A percentile compares a stretch with the other conserved stretches of the same genome.
Conservation (phyloP, 2,329 filamentous ascomycete genomes). For the Boeremia exigua region DNA sequence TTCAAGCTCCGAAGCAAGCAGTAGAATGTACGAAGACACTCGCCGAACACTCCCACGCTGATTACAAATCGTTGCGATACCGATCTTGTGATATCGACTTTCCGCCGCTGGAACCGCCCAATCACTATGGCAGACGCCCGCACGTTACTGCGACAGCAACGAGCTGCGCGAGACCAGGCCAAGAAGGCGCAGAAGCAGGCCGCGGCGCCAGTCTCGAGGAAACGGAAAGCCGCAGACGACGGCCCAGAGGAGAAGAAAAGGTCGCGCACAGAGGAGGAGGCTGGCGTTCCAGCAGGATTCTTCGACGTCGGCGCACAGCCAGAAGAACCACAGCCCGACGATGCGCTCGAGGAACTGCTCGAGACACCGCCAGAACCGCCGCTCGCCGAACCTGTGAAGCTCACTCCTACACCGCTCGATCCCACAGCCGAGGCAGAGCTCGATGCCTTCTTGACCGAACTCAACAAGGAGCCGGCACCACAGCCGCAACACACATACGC, state of each 20-base stretch:
- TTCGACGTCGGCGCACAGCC: conserved; percentile 37
- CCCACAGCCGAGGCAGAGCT: conserved; percentile 50
- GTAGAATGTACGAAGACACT: background rate
- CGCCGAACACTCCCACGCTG: background rate
- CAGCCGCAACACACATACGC: conserved; percentile 72
- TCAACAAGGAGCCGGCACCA: conserved; percentile 79
- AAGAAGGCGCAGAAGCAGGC: conserved; percentile 39
- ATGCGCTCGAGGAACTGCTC: background rate
- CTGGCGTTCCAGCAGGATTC: conserved; percentile 44
- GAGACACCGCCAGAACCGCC: conserved; percentile 7
- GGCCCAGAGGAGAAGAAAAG: conserved; percentile 40
- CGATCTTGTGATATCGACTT: no score
- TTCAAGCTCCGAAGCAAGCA: background rate
- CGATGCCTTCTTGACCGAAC: conserved; percentile 60
- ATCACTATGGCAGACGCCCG: conserved; percentile 47
- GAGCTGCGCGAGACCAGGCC: conserved; percentile 45
- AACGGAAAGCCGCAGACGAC: conserved; percentile 45
- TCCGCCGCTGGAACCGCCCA: background rate
- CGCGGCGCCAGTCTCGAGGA: conserved; percentile 39
- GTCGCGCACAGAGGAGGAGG: conserved; percentile 40
- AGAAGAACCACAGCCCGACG: conserved; percentile 12
- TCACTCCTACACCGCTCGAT: conserved; percentile 20
- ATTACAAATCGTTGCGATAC: background rate
- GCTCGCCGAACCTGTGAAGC: conserved; percentile 14
- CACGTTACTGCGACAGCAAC: conserved; percentile 47